These are phyloP conservation scores for Metschnikowia henanensis DNA, from an alignment of 805 yeast genomes.

Conservation along the genomic window DNA sequence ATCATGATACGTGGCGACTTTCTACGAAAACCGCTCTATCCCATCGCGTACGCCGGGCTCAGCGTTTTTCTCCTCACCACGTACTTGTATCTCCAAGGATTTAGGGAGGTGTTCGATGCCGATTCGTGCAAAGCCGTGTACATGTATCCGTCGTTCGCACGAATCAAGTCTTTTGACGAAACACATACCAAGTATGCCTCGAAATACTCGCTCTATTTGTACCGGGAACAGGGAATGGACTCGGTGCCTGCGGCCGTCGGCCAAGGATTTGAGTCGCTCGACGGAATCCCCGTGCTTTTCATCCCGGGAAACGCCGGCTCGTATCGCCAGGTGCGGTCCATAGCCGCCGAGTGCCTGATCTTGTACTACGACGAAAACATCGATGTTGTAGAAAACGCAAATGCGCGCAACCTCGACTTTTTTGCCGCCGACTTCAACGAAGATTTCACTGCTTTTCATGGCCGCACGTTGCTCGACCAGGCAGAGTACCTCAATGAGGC, in stretches of 20 bases:
- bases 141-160: slow-evolving; percentile 85
- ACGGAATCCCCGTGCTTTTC: slow-evolving; percentile 87
- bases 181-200: slow-evolving; percentile 67
- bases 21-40: slow-evolving; percentile 18
- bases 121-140: slow-evolving; percentile 62
- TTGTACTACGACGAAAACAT: slow-evolving; percentile 41
- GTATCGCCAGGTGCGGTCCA: slow-evolving; percentile 82
- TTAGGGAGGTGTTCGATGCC: slow-evolving; percentile 30
- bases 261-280: slow-evolving; percentile 31
- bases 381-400: slow-evolving; percentile 26
- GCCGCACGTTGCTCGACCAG: slow-evolving; percentile 89
- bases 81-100: slow-evolving; percentile 11
- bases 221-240: slow-evolving; percentile 80
- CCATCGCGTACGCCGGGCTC: slow-evolving; percentile 14
- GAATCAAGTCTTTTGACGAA: slow-evolving; percentile 70
- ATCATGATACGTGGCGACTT: slow-evolving; percentile 11
- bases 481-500: slow-evolving; percentile 94
- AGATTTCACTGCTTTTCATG: slow-evolving; percentile 95
- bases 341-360: slow-evolving; percentile 80
- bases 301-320: slow-evolving; percentile 99
- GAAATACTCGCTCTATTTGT: slow-evolving; percentile 81
- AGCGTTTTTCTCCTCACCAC: slow-evolving; percentile 11
- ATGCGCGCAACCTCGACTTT: slow-evolving; percentile 64
- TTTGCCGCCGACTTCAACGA: slow-evolving; percentile 94
- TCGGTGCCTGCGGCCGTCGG: slow-evolving; percentile 44